These are phyloP conservation scores for Clavulina sp. DNA, from an alignment of 768 basidiomycete species.

Conservation along the genomic window DNA sequence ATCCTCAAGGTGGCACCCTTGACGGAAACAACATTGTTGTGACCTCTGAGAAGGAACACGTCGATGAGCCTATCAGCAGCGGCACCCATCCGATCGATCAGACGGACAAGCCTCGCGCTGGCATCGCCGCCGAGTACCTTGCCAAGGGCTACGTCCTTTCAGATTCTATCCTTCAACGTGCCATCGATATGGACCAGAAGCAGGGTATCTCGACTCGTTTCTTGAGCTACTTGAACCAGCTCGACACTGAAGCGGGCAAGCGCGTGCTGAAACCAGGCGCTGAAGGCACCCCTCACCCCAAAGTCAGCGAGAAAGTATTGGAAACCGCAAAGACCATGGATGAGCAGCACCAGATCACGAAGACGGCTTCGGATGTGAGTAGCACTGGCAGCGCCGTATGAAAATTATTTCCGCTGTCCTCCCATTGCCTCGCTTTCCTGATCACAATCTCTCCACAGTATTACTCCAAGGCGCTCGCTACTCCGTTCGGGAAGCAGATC, in stretches of 20 bases:
- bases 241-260: constrained; percentile 56
- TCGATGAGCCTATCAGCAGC: constrained; percentile 25
- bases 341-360: constrained; percentile 60
- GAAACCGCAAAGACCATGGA: constrained; percentile 56
- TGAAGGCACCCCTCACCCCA: constrained; percentile 76
- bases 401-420: not conserved
- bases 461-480: constrained; percentile 57
- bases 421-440: not conserved
- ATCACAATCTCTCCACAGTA: constrained; percentile 30
- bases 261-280: too few species aligned
- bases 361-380: constrained; percentile 27
- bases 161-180: constrained; percentile 56
- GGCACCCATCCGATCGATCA: constrained; percentile 36
- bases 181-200: constrained; percentile 64
- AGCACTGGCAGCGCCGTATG: too few species aligned
- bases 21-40: constrained; percentile 56
- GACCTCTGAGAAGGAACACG: constrained; percentile 44
- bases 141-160: constrained; percentile 74
- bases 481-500: constrained; percentile 62
- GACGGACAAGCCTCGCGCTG: constrained; percentile 80
- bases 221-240: constrained; percentile 51
- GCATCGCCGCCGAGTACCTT: constrained; percentile 85
- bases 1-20: constrained; percentile 53
- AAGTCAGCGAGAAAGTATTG: constrained; percentile 56
- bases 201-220: constrained; percentile 82